A percentile compares a stretch with the other conserved stretches of the same genome.
phyloP scores from a whole-genome alignment of 2,329 filamentous ascomycete genomes.

The Polytolypa hystricis region DNA sequence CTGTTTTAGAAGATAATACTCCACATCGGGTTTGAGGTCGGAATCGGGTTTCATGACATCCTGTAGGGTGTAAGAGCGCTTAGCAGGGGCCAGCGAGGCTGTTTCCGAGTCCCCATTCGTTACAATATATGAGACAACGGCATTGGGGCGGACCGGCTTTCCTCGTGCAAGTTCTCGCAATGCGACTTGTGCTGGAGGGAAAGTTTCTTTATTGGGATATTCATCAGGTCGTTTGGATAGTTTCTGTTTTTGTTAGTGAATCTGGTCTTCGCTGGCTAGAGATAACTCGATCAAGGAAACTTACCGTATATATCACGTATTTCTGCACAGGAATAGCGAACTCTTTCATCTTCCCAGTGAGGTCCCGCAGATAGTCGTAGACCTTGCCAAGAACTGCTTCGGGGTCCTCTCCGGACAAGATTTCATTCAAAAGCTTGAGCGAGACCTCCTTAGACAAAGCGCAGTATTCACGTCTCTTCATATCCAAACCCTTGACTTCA shows the following conservation, averaged over 20 bases:
- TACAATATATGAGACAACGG: slow-evolving; percentile 93
- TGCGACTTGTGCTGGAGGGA: slow-evolving; percentile 96
- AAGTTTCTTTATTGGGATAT: slow-evolving; percentile 85
- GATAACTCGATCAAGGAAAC: slow-evolving; percentile 9
- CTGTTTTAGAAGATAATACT: slow-evolving; percentile 97
- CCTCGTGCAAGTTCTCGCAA: slow-evolving; percentile 77
- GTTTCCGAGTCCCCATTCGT: slow-evolving; percentile 56
- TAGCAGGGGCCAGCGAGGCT: slow-evolving; percentile 54
- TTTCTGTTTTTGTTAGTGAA: slow-evolving; percentile 43
- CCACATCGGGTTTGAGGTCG: slow-evolving; percentile 74
- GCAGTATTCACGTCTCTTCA: slow-evolving; percentile 96
- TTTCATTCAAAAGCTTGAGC: slow-evolving; percentile 77
- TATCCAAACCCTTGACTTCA: slow-evolving; percentile 96
- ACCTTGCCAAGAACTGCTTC: slow-evolving; percentile 81
- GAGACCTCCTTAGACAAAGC: slow-evolving; percentile 92
- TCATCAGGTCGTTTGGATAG: slow-evolving; percentile 88
- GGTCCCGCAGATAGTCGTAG: slow-evolving; percentile 81
- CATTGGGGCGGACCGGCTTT: slow-evolving; percentile 79
- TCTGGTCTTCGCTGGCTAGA: neutral
- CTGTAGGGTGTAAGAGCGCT: slow-evolving; percentile 76
- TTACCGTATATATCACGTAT: slow-evolving; percentile 85
- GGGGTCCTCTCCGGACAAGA: slow-evolving; percentile 84
- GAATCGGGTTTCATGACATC: slow-evolving; percentile 72
- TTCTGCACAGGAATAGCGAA: slow-evolving; percentile 64
- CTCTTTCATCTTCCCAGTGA: slow-evolving; percentile 77